Conservation (phyloP, 2,329 filamentous ascomycete species). For the Myriosclerotinia curreyana region DNA sequence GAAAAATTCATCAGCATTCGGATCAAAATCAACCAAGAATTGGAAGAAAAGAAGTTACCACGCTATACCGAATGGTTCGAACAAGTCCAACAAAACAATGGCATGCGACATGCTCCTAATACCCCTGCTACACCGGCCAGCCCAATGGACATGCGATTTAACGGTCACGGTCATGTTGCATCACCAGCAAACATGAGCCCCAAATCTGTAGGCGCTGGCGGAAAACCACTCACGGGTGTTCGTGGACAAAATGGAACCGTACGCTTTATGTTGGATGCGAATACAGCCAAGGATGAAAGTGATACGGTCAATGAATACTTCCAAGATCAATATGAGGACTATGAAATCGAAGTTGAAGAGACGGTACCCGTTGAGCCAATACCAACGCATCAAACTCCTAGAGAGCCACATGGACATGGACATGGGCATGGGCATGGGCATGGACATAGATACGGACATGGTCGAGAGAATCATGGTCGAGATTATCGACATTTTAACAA, state of each 20-base stretch:
- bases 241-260: constrained; percentile 67
- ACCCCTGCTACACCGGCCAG: constrained; percentile 39
- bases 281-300: constrained; percentile 69
- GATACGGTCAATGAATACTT: constrained; percentile 65
- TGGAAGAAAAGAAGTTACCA: constrained; percentile 59
- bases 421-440: constrained; percentile 20
- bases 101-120: constrained; percentile 39
- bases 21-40: constrained; percentile 80
- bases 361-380: constrained; percentile 29
- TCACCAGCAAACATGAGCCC: constrained; percentile 38
- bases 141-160: constrained; percentile 37
- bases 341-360: constrained; percentile 75
- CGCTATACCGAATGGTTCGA: constrained; percentile 62
- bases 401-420: constrained; percentile 25
- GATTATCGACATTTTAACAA: constrained; percentile 28
- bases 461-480: constrained; percentile 21
- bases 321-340: constrained; percentile 71
- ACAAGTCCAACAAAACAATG: constrained; percentile 38
- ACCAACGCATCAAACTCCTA: constrained; percentile 21
- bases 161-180: constrained; percentile 35
- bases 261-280: constrained; percentile 83
- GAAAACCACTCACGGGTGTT: constrained; percentile 28
- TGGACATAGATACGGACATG: constrained; percentile 18
- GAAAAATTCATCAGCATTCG: constrained; percentile 82
- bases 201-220: constrained; percentile 34